Percentiles rank a stretch among this genome's conserved stretches.
Conservation (phyloP, 176 grass and related monocot species). For the Eleusine indica region DNA sequence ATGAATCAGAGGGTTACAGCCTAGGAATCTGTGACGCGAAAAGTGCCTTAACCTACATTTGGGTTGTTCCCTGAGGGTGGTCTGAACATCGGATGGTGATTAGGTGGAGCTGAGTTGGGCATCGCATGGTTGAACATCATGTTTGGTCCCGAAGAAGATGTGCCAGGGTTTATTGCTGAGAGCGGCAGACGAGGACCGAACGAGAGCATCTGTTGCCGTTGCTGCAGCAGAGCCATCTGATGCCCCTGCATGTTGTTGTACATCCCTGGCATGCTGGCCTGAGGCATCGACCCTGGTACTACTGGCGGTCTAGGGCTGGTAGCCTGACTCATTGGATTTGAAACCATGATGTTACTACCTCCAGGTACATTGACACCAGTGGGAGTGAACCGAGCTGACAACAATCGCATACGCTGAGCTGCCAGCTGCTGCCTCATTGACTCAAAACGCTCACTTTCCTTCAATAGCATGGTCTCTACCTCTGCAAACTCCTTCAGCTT, state of each 20-base stretch:
- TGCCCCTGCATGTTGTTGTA: constrained; percentile 69
- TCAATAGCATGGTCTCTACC: constrained; percentile 82
- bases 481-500: constrained; percentile 98
- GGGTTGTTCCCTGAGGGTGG: constrained; percentile 68
- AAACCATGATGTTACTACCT: constrained; percentile 36
- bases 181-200: constrained; percentile 77
- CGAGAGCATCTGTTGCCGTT: constrained; percentile 71
- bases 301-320: constrained; percentile 38
- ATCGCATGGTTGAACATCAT: constrained; percentile 65
- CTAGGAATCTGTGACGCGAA: constrained; percentile 26
- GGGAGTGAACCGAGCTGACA: constrained; percentile 57
- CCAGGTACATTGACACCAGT: constrained; percentile 30
- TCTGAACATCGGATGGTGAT: constrained; percentile 71
- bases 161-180: constrained; percentile 70
- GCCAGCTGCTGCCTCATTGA: constrained; percentile 61
- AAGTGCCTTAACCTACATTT: constrained; percentile 53
- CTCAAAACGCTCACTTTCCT: constrained; percentile 83
- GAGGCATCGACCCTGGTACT: constrained; percentile 37
- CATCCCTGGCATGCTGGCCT: constrained; percentile 44
- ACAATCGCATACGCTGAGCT: constrained; percentile 53
- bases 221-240: constrained; percentile 66
- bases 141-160: constrained; percentile 50
- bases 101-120: constrained; percentile 48
- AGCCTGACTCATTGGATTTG: constrained; percentile 53
- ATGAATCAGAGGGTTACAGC: constrained; percentile 37